These are phyloP conservation scores for Malassezia nana DNA, from an alignment of 1,284 basidiomycete species.

Conservation along the genomic window DNA sequence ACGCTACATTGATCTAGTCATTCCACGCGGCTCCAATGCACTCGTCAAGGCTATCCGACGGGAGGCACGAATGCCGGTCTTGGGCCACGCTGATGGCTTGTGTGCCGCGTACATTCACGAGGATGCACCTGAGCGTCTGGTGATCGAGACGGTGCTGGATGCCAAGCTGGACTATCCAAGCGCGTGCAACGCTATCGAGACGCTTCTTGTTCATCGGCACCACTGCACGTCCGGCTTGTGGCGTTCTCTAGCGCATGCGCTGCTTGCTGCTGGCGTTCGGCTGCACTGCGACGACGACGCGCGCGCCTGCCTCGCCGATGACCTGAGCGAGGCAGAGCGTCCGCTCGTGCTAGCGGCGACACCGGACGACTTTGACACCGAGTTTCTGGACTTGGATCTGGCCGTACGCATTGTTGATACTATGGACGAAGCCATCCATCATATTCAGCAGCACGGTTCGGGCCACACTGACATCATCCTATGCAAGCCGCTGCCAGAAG, in stretches of 20 bases:
- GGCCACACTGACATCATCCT: constrained; percentile 93
- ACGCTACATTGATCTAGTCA: constrained; percentile 88
- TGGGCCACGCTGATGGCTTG: constrained; percentile 96
- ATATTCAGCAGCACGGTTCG: constrained; percentile 85
- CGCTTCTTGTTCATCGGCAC: constrained; percentile 69
- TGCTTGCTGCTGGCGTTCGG: constrained; percentile 61
- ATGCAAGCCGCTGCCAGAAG: constrained; percentile 59
- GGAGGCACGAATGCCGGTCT: constrained; percentile 83
- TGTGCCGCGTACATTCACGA: constrained; percentile 83
- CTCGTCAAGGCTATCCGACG: constrained; percentile 83
- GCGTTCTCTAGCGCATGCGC: constrained; percentile 65
- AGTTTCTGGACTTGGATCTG: constrained; percentile 56
- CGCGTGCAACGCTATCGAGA: constrained; percentile 90
- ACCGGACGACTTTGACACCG: constrained; percentile 65
- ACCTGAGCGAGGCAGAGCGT: constrained; percentile 41
- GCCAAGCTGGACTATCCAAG: constrained; percentile 95
- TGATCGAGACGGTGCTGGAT: constrained; percentile 71
- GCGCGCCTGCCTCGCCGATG: not conserved
- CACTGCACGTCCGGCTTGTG: constrained; percentile 53
- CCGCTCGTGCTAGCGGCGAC: constrained; percentile 30
- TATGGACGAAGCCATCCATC: constrained; percentile 64
- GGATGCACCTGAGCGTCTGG: constrained; percentile 66
- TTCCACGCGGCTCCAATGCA: constrained; percentile 85
- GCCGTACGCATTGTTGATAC: constrained; percentile 68
- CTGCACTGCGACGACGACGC: constrained; percentile 64